These are phyloP conservation scores for Citrus cavaleriei DNA, from an alignment of 345 rosid species.

Conservation along the genomic window DNA sequence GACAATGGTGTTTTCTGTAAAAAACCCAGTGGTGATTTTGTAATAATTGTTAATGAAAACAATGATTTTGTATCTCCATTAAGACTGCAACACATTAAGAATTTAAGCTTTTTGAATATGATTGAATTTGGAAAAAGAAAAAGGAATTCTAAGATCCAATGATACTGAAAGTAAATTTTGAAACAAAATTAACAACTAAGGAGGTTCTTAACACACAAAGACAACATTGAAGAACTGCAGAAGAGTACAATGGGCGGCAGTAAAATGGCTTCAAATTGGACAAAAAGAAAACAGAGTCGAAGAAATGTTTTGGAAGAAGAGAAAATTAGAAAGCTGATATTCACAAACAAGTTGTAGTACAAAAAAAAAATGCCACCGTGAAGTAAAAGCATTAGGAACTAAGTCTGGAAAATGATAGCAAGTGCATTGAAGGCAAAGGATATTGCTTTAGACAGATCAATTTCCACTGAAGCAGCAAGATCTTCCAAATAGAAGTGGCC, in stretches of 20 bases:
- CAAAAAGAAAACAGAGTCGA: background rate
- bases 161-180: background rate
- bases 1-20: conserved; percentile 87
- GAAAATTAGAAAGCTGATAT: background rate
- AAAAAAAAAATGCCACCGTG: background rate
- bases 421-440: conserved; percentile 44
- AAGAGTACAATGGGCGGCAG: background rate
- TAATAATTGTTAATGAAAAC: conserved; percentile 57
- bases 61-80: background rate
- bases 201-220: background rate
- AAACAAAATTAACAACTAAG: background rate
- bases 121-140: background rate
- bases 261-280: background rate
- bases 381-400: background rate
- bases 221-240: background rate
- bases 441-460: conserved; percentile 87
- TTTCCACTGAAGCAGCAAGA: conserved; percentile 88
- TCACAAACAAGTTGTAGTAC: background rate
- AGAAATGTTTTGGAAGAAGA: background rate
- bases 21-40: conserved; percentile 87
- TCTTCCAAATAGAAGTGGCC: conserved; percentile 94
- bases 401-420: background rate
- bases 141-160: background rate
- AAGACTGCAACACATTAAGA: background rate
- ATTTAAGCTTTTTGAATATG: background rate